Evolutionary conservation across 1,284 basidiomycete species (phyloP).

Genomic region (Spongispora temasekensis): DNA sequence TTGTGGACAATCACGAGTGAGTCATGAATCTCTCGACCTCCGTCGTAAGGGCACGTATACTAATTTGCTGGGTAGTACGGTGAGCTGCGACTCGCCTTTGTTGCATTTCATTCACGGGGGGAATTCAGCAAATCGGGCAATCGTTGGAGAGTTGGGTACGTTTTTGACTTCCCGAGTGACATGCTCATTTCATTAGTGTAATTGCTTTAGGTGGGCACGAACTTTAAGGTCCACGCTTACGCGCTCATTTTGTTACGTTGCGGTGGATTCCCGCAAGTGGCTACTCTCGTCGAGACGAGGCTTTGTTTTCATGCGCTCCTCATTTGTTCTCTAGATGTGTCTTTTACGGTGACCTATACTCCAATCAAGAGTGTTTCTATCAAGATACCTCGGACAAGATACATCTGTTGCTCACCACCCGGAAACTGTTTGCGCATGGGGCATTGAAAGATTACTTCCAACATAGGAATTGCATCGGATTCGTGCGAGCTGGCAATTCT

Average conservation of each 20-base stretch:
- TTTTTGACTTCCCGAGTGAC: background rate
- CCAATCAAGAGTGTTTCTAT: constrained; percentile 65
- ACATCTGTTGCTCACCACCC: constrained; percentile 53
- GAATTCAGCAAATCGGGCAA: constrained; percentile 65
- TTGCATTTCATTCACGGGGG: constrained; percentile 4
- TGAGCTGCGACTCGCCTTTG: constrained; percentile 32
- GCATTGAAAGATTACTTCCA: constrained; percentile 57
- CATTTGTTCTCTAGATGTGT: constrained; percentile 65
- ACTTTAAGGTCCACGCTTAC: constrained; percentile 82
- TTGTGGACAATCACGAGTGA: constrained; percentile 85
- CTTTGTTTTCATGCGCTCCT: background rate
- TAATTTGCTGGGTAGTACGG: constrained; percentile 47
- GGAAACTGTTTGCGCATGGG: constrained; percentile 69
- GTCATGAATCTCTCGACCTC: constrained; percentile 22
- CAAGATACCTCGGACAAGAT: constrained; percentile 52
- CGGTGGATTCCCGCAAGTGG: constrained; percentile 82
- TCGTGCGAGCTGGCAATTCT: constrained; percentile 60
- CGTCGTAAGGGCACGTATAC: background rate
- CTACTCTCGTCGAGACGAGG: background rate
- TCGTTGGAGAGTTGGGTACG: constrained; percentile 77
- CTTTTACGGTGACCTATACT: constrained; percentile 90
- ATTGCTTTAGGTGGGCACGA: constrained; percentile 54
- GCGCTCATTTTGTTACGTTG: constrained; percentile 83
- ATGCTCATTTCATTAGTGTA: background rate
- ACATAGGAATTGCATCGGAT: constrained; percentile 68